phyloP scores from a whole-genome alignment of 2,329 filamentous ascomycete species.

The Cephalotrichum gorgonifer region DNA sequence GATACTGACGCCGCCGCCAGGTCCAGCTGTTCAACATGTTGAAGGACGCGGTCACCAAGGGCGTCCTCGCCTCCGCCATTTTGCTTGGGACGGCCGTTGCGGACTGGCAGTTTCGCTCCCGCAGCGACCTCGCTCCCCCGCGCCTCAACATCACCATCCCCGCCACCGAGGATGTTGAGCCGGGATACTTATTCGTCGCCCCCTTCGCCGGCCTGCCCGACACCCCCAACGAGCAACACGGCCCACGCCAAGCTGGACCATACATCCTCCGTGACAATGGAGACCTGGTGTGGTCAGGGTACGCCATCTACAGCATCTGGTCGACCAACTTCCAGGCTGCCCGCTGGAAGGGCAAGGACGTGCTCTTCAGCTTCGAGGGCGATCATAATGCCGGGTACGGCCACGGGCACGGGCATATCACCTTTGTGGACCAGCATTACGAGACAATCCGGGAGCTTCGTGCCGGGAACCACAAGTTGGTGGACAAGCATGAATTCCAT shows the following conservation, averaged over 20 bases:
- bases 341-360: conserved; percentile 37
- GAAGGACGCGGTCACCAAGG: conserved; percentile 4
- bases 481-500: conserved; percentile 45
- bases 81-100: neutral
- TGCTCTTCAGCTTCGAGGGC: conserved; percentile 44
- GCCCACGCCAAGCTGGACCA: conserved; percentile 38
- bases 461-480: conserved; percentile 38
- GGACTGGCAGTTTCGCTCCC: conserved; percentile 10
- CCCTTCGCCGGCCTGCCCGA: conserved; percentile 25
- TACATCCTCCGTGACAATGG: conserved; percentile 46
- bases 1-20: conserved; percentile 4
- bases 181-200: conserved; percentile 33
- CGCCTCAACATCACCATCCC: conserved; percentile 30
- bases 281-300: conserved; percentile 47
- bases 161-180: conserved; percentile 25
- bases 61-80: neutral
- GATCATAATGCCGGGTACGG: conserved; percentile 39
- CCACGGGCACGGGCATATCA: conserved; percentile 43
- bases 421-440: conserved; percentile 42
- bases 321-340: conserved; percentile 41
- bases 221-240: conserved; percentile 21
- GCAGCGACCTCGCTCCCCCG: conserved; percentile 19
- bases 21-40: neutral
- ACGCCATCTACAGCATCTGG: conserved; percentile 40
- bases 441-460: conserved; percentile 42